phyloP scores from a whole-genome alignment of 2,329 filamentous ascomycete genomes.

The Fusarium devonianum region DNA sequence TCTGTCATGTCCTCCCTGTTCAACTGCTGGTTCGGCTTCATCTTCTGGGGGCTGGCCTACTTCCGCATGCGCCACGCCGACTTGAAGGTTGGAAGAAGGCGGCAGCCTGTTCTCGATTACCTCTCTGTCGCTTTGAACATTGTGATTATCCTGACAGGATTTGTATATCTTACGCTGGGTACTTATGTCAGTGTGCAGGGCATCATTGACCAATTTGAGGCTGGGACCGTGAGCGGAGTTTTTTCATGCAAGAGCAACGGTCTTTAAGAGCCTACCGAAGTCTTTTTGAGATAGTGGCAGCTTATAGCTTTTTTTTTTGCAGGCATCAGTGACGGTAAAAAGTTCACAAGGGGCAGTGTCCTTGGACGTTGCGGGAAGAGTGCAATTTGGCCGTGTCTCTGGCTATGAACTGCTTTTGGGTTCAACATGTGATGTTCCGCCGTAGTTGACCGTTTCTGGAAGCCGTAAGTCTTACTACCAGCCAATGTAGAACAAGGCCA shows the following conservation, averaged over 20 bases:
- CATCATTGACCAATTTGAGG: slow-evolving; percentile 76
- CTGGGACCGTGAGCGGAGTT: slow-evolving; percentile 69
- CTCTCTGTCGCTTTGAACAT: slow-evolving; percentile 72
- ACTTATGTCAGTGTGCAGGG: slow-evolving; percentile 81
- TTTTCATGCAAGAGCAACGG: slow-evolving; percentile 80
- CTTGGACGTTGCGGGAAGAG: no score
- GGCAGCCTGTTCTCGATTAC: slow-evolving; percentile 58
- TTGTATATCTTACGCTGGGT: slow-evolving; percentile 80
- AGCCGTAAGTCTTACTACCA: no score
- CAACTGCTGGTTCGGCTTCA: slow-evolving; percentile 93
- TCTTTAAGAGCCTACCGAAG: slow-evolving; percentile 48
- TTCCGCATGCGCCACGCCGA: slow-evolving; percentile 76
- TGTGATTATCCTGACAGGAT: slow-evolving; percentile 73
- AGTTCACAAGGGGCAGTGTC: no score
- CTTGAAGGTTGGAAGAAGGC: slow-evolving; percentile 56
- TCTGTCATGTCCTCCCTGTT: slow-evolving; percentile 84
- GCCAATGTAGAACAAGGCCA: no score
- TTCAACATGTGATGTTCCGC: no score
- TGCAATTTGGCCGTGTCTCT: no score
- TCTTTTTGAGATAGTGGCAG: neutral
- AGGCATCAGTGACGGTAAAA: no score
- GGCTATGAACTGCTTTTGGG: no score
- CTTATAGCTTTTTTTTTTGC: no score
- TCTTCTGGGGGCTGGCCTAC: slow-evolving; percentile 88
- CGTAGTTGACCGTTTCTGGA: no score